phyloP scores from a whole-genome alignment of 352 stramenopile species.

The Globisporangium camurandrum region DNA sequence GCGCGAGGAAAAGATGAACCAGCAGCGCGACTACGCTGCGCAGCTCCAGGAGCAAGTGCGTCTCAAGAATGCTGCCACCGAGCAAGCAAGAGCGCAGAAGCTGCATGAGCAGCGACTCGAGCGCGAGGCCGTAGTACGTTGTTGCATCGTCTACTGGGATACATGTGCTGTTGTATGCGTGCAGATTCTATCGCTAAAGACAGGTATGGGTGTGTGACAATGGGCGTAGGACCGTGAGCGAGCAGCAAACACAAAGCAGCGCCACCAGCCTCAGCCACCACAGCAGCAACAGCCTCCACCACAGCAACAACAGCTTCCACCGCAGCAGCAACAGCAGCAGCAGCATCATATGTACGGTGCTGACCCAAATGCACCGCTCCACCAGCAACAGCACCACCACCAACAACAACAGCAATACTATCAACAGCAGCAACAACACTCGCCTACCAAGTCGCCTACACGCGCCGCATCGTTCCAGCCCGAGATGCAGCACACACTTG shows the following conservation, averaged over 20 bases:
- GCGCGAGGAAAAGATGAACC: slow-evolving; percentile 37
- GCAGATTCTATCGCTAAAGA: background rate
- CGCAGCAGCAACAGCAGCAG: no score
- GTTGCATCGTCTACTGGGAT: background rate
- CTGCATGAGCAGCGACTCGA: slow-evolving; percentile 44
- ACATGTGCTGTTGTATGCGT: background rate
- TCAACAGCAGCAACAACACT: slow-evolving; percentile 5
- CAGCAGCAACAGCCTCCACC: background rate
- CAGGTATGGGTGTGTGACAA: background rate
- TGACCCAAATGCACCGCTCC: no score
- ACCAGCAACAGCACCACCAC: no score
- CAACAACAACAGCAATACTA: background rate
- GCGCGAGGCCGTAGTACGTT: slow-evolving; percentile 22
- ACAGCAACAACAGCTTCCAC: background rate
- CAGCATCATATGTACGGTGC: no score
- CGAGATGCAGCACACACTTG: slow-evolving; percentile 7
- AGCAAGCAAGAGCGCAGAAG: slow-evolving; percentile 31
- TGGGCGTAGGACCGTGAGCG: slow-evolving; percentile 11
- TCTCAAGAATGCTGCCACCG: slow-evolving; percentile 36
- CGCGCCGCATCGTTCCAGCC: slow-evolving; percentile 9
- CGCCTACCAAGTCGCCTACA: slow-evolving; percentile 9
- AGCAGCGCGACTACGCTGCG: slow-evolving; percentile 59
- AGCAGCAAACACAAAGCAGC: slow-evolving; percentile 6
- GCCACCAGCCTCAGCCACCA: background rate
- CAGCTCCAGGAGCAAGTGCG: slow-evolving; percentile 58